Evolutionary conservation across 352 stramenopile genomes (phyloP), one percentile per base, ranked within the genome.

Genomic region (Phytophthora colocasiae): DNA sequence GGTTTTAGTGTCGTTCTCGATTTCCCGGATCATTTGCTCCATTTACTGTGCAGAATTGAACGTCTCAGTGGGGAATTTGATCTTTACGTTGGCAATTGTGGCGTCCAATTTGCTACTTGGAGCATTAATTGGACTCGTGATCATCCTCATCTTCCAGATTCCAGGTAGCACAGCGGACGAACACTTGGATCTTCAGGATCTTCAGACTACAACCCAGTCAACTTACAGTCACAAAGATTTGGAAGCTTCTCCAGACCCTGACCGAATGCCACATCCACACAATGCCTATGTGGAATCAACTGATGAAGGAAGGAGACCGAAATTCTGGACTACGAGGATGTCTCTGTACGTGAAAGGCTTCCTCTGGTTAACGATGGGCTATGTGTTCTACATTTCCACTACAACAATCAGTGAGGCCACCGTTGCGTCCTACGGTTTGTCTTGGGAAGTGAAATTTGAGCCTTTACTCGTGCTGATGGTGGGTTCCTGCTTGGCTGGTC

Each of bases 401-500:
- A 80, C 58, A 12, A 79, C 63, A 3, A 76, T 92, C 49, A 75
- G 61, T 9, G 69, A 87, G 29, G 68, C 69, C 12, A 81, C 78
- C 9, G 74, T 71, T 15, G 76, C 69, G 0, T 53, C 68, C 6
- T 89, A 82, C 34, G 83, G 83, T 6, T 54, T 84, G 36, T 73
- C 62, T 11, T 90, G 83, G 83, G 81, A 92, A 43, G 65, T 92
- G 41, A 92, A 89, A 63, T 84, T 92, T 45, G 83, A 92, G 62
- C 73, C 81, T 32, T 51, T 92, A 47, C 76, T 92, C 2, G 83
- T 92, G 47, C 63, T 92, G 29, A 92, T 92, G 80, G 54, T 80
- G 1, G 81, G 70, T 11, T 89, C 83, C 3, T 92, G 83, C 49
- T 36, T 90, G 22, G 83, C 83, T 5, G 83, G 83, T 5, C 83